These are phyloP conservation scores for Phytophthora brassicae DNA, from an alignment of 352 stramenopile genomes.

Conservation along the genomic window DNA sequence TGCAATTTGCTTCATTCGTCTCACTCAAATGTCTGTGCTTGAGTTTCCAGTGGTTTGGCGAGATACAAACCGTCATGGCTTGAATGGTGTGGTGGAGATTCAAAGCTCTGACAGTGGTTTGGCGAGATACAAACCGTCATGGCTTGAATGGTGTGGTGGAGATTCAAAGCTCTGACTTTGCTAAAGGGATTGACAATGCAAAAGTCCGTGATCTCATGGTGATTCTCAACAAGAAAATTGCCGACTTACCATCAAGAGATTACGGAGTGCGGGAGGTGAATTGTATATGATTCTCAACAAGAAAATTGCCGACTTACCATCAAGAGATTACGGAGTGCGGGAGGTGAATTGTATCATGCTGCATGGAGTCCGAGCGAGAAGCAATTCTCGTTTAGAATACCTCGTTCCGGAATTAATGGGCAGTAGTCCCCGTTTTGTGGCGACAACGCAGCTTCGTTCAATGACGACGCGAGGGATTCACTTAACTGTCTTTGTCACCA, in stretches of 20 bases:
- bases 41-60: not conserved
- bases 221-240: constrained; percentile 13
- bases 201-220: not conserved
- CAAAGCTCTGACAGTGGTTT: not conserved
- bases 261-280: not conserved
- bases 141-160: constrained; percentile 24
- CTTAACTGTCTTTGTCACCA: constrained; percentile 5
- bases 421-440: constrained; percentile 13
- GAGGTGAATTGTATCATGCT: constrained; percentile 3
- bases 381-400: not conserved
- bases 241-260: not conserved
- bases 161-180: constrained; percentile 5
- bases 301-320: not conserved
- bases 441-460: not conserved
- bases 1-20: not conserved
- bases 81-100: constrained; percentile 25
- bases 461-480: too few relatives aligned
- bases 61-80: not conserved
- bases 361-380: not conserved
- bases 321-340: not conserved
- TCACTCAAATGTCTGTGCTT: not conserved
- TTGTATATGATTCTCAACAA: not conserved
- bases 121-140: not conserved
- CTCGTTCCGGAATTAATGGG: constrained; percentile 5
- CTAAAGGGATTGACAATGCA: not conserved